Conservation (phyloP, 139 green algal species). For the Tetraselmis chui region DNA sequence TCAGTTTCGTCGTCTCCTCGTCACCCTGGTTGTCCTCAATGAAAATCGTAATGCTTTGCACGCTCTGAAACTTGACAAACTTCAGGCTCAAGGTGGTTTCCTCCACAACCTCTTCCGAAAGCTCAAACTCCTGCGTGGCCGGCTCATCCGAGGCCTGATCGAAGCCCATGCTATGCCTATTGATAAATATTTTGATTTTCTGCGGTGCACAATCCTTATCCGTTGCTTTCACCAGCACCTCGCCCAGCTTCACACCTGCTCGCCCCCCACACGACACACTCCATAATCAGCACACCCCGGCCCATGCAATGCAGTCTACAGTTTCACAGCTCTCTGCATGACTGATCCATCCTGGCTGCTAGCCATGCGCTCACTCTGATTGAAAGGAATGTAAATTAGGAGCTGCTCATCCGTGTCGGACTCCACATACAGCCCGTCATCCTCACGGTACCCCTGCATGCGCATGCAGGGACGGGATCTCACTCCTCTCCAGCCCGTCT, state of each 20-base stretch:
- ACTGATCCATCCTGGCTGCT: too few relatives aligned
- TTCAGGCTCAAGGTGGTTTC: conserved; percentile 51
- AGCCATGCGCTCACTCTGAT: too few relatives aligned
- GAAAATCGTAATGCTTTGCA: conserved; percentile 60
- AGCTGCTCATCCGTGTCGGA: conserved; percentile 82
- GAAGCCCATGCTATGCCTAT: conserved; percentile 44
- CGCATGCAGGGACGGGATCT: neutral
- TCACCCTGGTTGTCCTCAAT: conserved; percentile 60
- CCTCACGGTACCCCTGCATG: conserved; percentile 64
- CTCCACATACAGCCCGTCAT: conserved; percentile 64
- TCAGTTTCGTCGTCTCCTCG: conserved; percentile 55
- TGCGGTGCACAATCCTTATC: conserved; percentile 41
- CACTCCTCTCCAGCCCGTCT: conserved; percentile 19
- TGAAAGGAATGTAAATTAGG: conserved; percentile 78
- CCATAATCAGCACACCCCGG: neutral
- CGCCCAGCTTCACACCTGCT: conserved; percentile 57
- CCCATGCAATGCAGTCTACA: neutral
- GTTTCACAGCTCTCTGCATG: too few relatives aligned
- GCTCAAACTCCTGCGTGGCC: conserved; percentile 52
- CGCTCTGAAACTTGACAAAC: conserved; percentile 73
- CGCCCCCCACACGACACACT: neutral
- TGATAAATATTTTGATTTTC: conserved; percentile 58
- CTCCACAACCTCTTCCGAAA: conserved; percentile 40
- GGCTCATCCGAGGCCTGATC: conserved; percentile 33
- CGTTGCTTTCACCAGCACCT: conserved; percentile 58